Evolutionary conservation across 768 basidiomycete species (phyloP), one percentile per base, ranked within the genome.

Genomic region (Ramaria sp.): DNA sequence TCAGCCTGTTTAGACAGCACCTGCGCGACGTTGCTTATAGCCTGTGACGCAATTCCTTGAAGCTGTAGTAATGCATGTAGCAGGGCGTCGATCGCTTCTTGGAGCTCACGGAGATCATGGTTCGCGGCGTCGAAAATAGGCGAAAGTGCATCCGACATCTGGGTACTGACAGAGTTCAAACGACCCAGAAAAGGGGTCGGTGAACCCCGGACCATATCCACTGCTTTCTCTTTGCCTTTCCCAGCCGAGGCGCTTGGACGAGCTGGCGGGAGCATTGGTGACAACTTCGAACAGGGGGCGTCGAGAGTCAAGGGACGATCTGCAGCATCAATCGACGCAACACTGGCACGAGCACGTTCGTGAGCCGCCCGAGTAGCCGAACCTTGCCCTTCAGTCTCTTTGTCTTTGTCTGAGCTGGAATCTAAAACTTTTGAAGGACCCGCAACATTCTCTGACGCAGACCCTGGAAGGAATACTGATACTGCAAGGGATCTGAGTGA

Each of bases 51-150:
- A 8, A 45, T 5, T 5, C 24, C 43, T 27, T 53, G 52, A 9
- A 45, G 43, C 27, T 36, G 43, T 16, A 28, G 22, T 24, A 55
- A 44, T 24, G 53, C 42, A 10, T 30, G 53, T 34, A 55, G 22
- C 10, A 55, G n/a, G 1, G 10, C 44, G 45, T 55, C 53, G 30
- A 55, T 45, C 16, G 53, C 53, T n/a, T 55, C 53, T 3, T 37
- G 32, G 25, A 55, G 18, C 20, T 55, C 53, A 16, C 24, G 25
- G 20, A 55, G 39, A 30, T 55, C 53, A 7, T 20, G 22, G 5
- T 39, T n/a, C 9, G 42, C 34, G 10, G 18, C 32, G n/a, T 55
- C 53, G 39, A 55, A 28, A 1, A 55, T 18, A 8, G 53, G 53
- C 9, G 53, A 16, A 20, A 55, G 42, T 5, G 53, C 53, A 16